Conservation (phyloP, 2,329 filamentous ascomycete species). For the Alternaria postmessia region DNA sequence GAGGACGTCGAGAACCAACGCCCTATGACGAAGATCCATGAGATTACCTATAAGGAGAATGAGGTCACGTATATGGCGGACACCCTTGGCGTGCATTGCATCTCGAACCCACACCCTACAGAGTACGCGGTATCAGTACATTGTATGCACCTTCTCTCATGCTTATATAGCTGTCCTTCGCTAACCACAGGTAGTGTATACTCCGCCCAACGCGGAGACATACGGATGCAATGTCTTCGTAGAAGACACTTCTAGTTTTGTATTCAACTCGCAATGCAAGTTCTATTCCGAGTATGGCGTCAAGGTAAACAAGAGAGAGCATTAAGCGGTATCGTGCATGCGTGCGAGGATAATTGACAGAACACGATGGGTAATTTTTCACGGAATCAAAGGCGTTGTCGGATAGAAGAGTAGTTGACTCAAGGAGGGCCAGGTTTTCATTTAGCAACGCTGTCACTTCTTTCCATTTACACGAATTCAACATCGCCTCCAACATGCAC, state of each 20-base stretch:
- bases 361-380: not conserved
- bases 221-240: constrained; percentile 85
- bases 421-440: not conserved
- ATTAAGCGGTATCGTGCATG: not conserved
- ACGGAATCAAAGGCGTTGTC: not conserved
- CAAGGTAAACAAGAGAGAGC: constrained; percentile 1
- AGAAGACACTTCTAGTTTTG: constrained; percentile 68
- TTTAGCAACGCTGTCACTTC: not conserved
- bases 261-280: constrained; percentile 39
- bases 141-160: constrained; percentile 56
- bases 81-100: constrained; percentile 82
- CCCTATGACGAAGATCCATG: constrained; percentile 70
- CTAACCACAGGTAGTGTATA: constrained; percentile 66
- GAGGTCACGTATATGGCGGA: constrained; percentile 92
- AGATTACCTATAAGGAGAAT: constrained; percentile 73
- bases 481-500: not conserved
- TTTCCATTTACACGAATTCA: not conserved
- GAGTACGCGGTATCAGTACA: constrained; percentile 87
- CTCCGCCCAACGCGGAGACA: constrained; percentile 85
- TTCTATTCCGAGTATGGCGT: constrained; percentile 47
- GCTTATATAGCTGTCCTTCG: not conserved
- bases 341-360: not conserved
- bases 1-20: constrained; percentile 56
- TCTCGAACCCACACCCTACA: constrained; percentile 74
- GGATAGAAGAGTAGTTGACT: not conserved